Evolutionary conservation across 2,329 filamentous ascomycete species (phyloP).

Genomic region (Neopestalotiopsis rosae): DNA sequence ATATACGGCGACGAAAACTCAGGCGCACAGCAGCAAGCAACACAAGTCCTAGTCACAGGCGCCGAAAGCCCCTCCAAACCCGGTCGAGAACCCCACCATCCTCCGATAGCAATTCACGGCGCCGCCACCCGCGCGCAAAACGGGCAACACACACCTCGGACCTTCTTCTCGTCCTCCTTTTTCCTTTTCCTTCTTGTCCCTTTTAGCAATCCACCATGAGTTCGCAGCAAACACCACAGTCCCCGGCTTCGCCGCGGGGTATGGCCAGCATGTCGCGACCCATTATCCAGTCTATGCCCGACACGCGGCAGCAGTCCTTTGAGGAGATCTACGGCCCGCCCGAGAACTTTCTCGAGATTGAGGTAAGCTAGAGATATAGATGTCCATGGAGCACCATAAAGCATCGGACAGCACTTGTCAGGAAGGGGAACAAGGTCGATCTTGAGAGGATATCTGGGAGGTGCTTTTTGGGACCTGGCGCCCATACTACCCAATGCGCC

Average conservation of each 20-base stretch:
- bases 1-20: neutral
- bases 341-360: slow-evolving; percentile 98
- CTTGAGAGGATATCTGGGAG: too few relatives aligned
- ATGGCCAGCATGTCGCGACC: slow-evolving; percentile 49
- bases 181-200: neutral
- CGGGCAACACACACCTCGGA: neutral
- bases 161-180: neutral
- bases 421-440: neutral
- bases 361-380: slow-evolving; percentile 60
- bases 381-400: neutral
- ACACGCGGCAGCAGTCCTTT: slow-evolving; percentile 88
- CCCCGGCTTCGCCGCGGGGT: slow-evolving; percentile 28
- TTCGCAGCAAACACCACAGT: slow-evolving; percentile 3
- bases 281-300: slow-evolving; percentile 70
- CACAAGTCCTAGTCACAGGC: neutral
- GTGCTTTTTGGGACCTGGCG: neutral
- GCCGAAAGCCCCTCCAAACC: neutral
- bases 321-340: slow-evolving; percentile 99
- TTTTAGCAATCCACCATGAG: neutral
- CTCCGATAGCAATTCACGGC: neutral
- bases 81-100: slow-evolving; percentile 1
- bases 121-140: neutral
- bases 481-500: neutral
- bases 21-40: neutral
- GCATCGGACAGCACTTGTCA: neutral